Conservation (phyloP, 768 basidiomycete genomes). For the Inosperma sp. region DNA sequence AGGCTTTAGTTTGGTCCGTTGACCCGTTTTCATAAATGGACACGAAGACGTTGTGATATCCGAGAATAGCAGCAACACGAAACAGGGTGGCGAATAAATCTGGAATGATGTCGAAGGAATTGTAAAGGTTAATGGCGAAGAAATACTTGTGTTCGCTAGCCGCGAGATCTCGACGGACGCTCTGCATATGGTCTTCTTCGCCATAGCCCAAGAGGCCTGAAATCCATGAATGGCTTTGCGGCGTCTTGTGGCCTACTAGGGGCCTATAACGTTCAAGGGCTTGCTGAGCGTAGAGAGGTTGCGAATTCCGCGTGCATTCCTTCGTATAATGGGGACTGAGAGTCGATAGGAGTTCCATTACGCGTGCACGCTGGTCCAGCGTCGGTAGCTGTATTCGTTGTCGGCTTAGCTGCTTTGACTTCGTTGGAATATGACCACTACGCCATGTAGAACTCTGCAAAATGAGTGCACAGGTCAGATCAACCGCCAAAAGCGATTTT, state of each 20-base stretch:
- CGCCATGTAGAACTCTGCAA: slow-evolving; percentile 53
- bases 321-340: slow-evolving; percentile 90
- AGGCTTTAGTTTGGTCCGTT: slow-evolving; percentile 96
- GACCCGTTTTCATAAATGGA: slow-evolving; percentile 99
- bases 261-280: slow-evolving; percentile 79
- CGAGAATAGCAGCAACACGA: slow-evolving; percentile 84
- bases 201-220: slow-evolving; percentile 42
- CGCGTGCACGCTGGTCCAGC: slow-evolving; percentile 75
- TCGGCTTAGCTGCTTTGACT: slow-evolving; percentile 48
- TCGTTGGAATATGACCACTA: slow-evolving; percentile 47
- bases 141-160: slow-evolving; percentile 90
- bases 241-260: slow-evolving; percentile 72
- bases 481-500: too few species aligned
- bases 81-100: slow-evolving; percentile 97
- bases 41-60: slow-evolving; percentile 97
- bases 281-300: slow-evolving; percentile 82
- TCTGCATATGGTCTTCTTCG: slow-evolving; percentile 32
- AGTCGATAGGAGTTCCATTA: slow-evolving; percentile 81
- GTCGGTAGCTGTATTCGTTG: slow-evolving; percentile 74
- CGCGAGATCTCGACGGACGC: slow-evolving; percentile 34
- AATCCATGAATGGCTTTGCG: slow-evolving; percentile 57
- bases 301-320: slow-evolving; percentile 82
- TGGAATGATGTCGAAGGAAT: slow-evolving; percentile 98
- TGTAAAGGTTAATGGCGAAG: slow-evolving; percentile 99
- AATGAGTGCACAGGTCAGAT: too few species aligned